Percentiles rank a stretch among this genome's conserved stretches.
Evolutionary conservation across 208 protist genomes (phyloP).

Genomic region (Tritrichomonas foetus): DNA sequence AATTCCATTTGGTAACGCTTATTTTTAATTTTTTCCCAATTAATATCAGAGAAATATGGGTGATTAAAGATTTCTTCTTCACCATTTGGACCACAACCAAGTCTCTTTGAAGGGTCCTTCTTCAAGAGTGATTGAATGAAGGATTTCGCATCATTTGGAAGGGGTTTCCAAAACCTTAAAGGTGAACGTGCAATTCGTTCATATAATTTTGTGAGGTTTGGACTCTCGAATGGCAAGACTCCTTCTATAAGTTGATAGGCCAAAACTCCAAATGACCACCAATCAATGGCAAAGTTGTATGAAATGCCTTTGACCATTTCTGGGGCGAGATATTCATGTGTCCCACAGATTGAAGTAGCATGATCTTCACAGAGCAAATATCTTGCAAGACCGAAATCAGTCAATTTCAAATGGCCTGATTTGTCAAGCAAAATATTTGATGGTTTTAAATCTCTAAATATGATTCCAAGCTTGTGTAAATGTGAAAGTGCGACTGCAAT

Average conservation of each 20-base stretch:
- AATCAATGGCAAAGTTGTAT: conserved; percentile 67
- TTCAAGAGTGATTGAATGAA: conserved; percentile 37
- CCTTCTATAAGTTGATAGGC: conserved; percentile 68
- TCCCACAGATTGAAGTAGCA: conserved; percentile 62
- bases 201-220: background rate
- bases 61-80: conserved; percentile 42
- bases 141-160: background rate
- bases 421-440: conserved; percentile 55
- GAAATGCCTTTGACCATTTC: conserved; percentile 60
- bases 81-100: background rate
- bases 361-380: background rate
- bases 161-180: background rate
- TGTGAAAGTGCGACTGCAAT: background rate
- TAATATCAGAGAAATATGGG: conserved; percentile 8
- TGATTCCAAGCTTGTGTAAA: background rate
- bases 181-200: background rate
- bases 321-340: conserved; percentile 67
- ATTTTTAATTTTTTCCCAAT: background rate
- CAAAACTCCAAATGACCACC: conserved; percentile 66
- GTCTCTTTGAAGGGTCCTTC: conserved; percentile 39
- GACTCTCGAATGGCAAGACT: conserved; percentile 4
- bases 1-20: background rate
- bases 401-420: conserved; percentile 74
- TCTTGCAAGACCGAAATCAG: conserved; percentile 73
- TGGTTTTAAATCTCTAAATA: conserved; percentile 65